phyloP scores from a whole-genome alignment of 1,139 yeast genomes.

The Schizosaccharomyces versatilis region DNA sequence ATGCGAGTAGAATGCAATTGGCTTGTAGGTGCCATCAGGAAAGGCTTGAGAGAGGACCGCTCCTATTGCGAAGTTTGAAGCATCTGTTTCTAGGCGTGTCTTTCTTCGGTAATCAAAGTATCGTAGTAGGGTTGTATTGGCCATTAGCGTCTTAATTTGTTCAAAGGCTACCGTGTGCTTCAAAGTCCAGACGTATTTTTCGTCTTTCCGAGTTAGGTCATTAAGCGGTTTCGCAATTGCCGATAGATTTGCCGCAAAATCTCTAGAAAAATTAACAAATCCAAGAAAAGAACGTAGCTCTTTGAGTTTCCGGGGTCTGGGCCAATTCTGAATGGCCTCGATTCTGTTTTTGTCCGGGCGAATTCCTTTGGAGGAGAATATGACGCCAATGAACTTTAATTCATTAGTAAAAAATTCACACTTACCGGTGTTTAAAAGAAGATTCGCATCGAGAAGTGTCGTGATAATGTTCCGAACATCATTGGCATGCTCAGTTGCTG shows the following conservation, averaged over 20 bases:
- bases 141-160: neutral
- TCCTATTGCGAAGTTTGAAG: neutral
- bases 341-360: conserved; percentile 7
- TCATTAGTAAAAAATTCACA: neutral
- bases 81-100: neutral
- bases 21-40: neutral
- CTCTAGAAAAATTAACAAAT: neutral
- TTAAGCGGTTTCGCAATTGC: neutral
- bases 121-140: neutral
- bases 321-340: conserved; percentile 7
- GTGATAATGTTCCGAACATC: neutral
- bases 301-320: conserved; percentile 4
- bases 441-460: neutral
- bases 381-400: conserved; percentile 4
- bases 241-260: neutral
- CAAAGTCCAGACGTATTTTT: neutral
- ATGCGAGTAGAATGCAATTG: neutral
- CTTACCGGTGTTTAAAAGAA: conserved; percentile 1
- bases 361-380: conserved; percentile 5
- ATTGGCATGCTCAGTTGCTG: neutral
- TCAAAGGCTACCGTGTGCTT: neutral
- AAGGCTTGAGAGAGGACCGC: neutral
- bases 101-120: neutral
- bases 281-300: conserved; percentile 3
- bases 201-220: neutral